Conservation (phyloP, 768 basidiomycete species). For the Cystofilobasidium macerans region DNA sequence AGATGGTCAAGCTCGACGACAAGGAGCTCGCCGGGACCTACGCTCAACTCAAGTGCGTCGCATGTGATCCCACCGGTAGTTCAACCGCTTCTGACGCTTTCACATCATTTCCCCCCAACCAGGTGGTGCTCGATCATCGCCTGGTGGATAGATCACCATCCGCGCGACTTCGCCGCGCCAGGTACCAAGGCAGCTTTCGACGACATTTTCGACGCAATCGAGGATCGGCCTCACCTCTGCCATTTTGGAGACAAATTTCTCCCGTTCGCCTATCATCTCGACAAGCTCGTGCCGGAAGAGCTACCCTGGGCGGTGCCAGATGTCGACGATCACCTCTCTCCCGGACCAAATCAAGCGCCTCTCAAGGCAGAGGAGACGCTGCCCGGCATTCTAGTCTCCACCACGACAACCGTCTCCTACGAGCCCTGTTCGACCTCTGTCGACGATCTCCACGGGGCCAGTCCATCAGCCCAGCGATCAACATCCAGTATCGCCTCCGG, state of each 20-base stretch:
- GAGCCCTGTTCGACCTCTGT: not conserved
- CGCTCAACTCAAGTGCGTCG: constrained; percentile 67
- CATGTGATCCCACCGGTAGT: constrained; percentile 1
- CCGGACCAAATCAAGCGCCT: not conserved
- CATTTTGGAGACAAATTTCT: constrained; percentile 77
- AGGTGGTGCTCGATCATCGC: constrained; percentile 73
- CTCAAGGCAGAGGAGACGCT: not conserved
- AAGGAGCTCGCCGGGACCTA: constrained; percentile 80
- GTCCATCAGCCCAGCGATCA: not conserved
- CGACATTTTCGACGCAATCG: constrained; percentile 66
- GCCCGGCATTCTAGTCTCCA: not conserved
- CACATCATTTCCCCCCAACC: constrained; percentile 2
- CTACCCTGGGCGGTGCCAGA: constrained; percentile 16
- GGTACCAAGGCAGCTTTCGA: constrained; percentile 60
- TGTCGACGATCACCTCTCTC: constrained; percentile 1
- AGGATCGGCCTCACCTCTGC: constrained; percentile 65
- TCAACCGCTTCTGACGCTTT: not conserved
- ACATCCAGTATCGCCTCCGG: not conserved
- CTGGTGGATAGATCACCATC: constrained; percentile 64
- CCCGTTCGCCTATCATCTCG: constrained; percentile 45
- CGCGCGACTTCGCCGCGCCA: constrained; percentile 66
- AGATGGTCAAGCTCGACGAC: constrained; percentile 56
- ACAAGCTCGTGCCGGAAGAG: constrained; percentile 8
- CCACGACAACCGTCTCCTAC: constrained; percentile 15
- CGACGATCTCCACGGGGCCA: not conserved